Evolutionary conservation across 2,329 filamentous ascomycete genomes (phyloP).

Genomic region (Pseudocercospora cruenta): DNA sequence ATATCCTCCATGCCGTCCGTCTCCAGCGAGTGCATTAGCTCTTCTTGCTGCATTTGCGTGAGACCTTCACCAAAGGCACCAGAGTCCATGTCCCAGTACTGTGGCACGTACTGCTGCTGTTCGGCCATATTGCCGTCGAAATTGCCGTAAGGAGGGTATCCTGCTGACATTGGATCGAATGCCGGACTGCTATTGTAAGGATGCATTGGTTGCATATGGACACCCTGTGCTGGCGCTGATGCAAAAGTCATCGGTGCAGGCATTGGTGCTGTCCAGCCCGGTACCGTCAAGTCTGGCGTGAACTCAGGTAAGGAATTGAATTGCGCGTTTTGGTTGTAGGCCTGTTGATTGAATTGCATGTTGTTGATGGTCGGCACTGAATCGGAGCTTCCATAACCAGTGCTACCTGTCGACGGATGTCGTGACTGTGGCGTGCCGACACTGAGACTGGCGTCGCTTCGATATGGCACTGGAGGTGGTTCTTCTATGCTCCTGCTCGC

Average conservation of each 20-base stretch:
- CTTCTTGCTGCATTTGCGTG: slow-evolving; percentile 40
- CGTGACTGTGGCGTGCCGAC: slow-evolving; percentile 21
- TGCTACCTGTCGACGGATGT: slow-evolving; percentile 15
- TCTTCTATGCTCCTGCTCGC: slow-evolving; percentile 35
- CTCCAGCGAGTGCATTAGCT: slow-evolving; percentile 43
- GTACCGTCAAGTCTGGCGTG: slow-evolving; percentile 32
- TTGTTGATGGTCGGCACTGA: slow-evolving; percentile 23
- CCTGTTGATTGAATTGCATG: slow-evolving; percentile 27
- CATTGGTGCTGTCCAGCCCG: slow-evolving; percentile 29
- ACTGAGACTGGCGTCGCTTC: slow-evolving; percentile 25
- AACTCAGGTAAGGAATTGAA: slow-evolving; percentile 38
- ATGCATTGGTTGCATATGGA: slow-evolving; percentile 21
- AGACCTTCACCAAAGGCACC: slow-evolving; percentile 39
- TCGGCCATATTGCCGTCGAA: slow-evolving; percentile 17
- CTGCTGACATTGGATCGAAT: slow-evolving; percentile 32
- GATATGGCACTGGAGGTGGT: slow-evolving; percentile 37
- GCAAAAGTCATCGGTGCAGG: slow-evolving; percentile 24
- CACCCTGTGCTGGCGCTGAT: slow-evolving; percentile 13
- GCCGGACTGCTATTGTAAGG: slow-evolving; percentile 27
- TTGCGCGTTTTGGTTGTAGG: slow-evolving; percentile 27
- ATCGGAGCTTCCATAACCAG: slow-evolving; percentile 22
- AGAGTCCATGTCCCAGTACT: slow-evolving; percentile 35
- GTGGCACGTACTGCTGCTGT: slow-evolving; percentile 28
- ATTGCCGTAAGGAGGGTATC: slow-evolving; percentile 32
- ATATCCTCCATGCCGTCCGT: slow-evolving; percentile 44